Conservation (phyloP, 1,284 basidiomycete species). For the Leccinum pachyderme region DNA sequence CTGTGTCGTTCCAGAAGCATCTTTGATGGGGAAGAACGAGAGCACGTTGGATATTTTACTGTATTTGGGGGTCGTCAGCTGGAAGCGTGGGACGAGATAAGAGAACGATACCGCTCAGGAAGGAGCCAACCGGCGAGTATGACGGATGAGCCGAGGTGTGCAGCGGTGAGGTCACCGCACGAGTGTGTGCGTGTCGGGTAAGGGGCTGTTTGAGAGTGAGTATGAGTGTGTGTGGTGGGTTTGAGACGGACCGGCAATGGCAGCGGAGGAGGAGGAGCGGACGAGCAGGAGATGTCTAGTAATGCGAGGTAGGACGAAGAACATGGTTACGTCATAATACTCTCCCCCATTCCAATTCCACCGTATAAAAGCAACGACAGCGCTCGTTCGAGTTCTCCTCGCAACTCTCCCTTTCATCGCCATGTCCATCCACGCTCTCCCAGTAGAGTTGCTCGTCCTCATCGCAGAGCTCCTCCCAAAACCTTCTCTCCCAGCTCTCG, state of each 20-base stretch:
- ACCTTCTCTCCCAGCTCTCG: constrained; percentile 45
- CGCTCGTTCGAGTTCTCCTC: background rate
- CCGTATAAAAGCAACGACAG: background rate
- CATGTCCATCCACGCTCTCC: constrained; percentile 40
- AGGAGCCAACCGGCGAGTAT: constrained; percentile 79
- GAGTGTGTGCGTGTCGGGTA: constrained; percentile 64
- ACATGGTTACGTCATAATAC: constrained; percentile 13
- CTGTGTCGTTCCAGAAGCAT: constrained; percentile 74
- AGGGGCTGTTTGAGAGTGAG: constrained; percentile 46
- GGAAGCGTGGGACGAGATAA: constrained; percentile 30
- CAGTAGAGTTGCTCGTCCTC: constrained; percentile 52
- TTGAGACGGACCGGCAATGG: no score
- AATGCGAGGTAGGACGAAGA: background rate
- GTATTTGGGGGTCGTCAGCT: constrained; percentile 34
- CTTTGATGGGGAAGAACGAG: constrained; percentile 80
- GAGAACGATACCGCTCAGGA: constrained; percentile 59
- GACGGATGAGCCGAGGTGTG: constrained; percentile 58
- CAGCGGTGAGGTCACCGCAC: constrained; percentile 58
- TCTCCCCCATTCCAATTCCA: background rate
- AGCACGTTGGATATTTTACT: constrained; percentile 67
- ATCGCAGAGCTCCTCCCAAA: constrained; percentile 40
- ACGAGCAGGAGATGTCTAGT: background rate
- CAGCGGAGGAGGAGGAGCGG: background rate
- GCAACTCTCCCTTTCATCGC: background rate
- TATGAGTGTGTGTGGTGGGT: background rate